These are phyloP conservation scores for Mychonastes homosphaera DNA, from an alignment of 139 green algal species.

Conservation along the genomic window DNA sequence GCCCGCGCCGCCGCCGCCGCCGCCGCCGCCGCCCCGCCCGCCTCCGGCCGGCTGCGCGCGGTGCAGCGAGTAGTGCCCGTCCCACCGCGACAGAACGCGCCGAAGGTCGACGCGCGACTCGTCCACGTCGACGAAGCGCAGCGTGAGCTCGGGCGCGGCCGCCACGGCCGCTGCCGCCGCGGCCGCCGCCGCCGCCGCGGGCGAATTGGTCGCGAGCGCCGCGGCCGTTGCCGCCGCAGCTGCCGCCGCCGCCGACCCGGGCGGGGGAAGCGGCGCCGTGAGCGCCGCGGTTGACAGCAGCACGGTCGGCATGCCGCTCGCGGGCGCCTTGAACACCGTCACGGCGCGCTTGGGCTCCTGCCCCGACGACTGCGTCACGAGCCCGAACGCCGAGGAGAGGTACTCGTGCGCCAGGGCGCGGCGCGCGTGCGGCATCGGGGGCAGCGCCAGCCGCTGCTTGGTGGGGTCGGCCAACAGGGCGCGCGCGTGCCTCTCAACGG, in stretches of 20 bases:
- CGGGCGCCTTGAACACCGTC: constrained; percentile 40
- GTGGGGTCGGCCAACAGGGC: constrained; percentile 30
- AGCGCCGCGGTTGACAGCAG: constrained; percentile 25
- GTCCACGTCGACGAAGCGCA: not conserved
- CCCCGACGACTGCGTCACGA: constrained; percentile 33
- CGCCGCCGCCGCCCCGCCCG: not conserved
- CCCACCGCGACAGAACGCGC: constrained; percentile 36
- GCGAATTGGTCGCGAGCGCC: constrained; percentile 18
- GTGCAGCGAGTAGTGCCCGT: constrained; percentile 14
- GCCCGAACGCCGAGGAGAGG: constrained; percentile 46
- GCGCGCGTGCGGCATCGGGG: constrained; percentile 32
- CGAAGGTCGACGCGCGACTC: constrained; percentile 16
- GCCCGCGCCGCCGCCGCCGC: not conserved
- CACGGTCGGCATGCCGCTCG: constrained; percentile 13
- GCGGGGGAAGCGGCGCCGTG: constrained; percentile 3
- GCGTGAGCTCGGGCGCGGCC: not conserved
- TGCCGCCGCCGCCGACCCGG: not conserved
- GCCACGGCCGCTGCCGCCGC: not conserved
- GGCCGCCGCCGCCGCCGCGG: constrained; percentile 18
- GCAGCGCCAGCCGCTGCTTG: constrained; percentile 24
- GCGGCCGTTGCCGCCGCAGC: constrained; percentile 11
- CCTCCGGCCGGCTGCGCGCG: not conserved
- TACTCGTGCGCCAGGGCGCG: constrained; percentile 41
- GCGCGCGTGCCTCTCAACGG: constrained; percentile 42
- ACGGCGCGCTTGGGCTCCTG: constrained; percentile 33